A percentile compares a stretch with the other conserved stretches of the same genome.
phyloP scores from a whole-genome alignment of 345 rosid genomes.

The Lepidium africanum region DNA sequence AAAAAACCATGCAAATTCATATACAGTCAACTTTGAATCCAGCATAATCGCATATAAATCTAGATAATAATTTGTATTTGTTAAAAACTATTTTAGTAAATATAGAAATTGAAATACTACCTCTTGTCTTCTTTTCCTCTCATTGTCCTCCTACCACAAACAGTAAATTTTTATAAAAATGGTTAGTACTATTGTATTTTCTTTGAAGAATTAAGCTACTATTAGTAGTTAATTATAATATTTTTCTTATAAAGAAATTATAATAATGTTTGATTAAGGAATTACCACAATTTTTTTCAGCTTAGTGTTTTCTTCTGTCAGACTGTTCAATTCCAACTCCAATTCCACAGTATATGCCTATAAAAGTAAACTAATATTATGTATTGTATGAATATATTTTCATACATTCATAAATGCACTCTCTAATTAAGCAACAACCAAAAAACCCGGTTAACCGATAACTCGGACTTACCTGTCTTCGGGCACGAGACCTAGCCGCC shows the following conservation, averaged over 20 bases:
- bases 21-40: not conserved
- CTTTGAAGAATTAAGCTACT: not conserved
- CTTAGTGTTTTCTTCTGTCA: conserved; percentile 67
- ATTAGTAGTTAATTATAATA: not conserved
- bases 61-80: not conserved
- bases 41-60: not conserved
- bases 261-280: not conserved
- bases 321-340: conserved; percentile 73
- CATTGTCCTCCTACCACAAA: conserved; percentile 45
- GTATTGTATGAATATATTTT: too few relatives aligned
- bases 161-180: not conserved
- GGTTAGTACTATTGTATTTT: not conserved
- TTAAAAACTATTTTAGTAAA: not conserved
- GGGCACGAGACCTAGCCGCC: conserved; percentile 89
- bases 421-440: too few relatives aligned
- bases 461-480: conserved; percentile 59
- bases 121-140: conserved; percentile 48
- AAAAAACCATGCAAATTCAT: not conserved
- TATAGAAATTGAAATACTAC: conserved; percentile 21
- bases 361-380: not conserved
- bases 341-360: conserved; percentile 91
- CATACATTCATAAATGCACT: too few relatives aligned
- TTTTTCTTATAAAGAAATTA: not conserved
- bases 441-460: too few relatives aligned
- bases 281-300: conserved; percentile 59